Evolutionary conservation across 1,139 yeast genomes (phyloP), one percentile per base, ranked within the genome.

Genomic region (Meyerozyma sp.): DNA sequence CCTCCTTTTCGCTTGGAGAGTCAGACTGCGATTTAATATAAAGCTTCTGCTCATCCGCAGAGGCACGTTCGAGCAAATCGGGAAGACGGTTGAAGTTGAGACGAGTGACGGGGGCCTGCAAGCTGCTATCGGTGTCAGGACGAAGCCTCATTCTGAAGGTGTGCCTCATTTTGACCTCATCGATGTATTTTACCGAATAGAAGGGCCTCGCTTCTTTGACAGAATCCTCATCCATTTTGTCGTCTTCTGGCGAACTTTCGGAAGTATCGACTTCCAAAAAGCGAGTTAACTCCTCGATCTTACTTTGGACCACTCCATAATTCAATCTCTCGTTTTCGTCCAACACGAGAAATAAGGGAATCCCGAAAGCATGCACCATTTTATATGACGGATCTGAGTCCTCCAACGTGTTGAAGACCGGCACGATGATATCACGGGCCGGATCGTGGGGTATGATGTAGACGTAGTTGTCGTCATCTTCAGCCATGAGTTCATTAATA

Each of bases 291-390:
- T 65, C 62, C 45, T 81, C 81, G 34, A 88, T 54, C 54, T 84
- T 84, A 16, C 62, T 59, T 49, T 84, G 64, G 25, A 89, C 79
- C 1, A 60, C 55, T 2, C 82, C 83, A 56, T 77, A 81, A 40
- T 72, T 64, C 20, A 47, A 48, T 10, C 78, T 71, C 5, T 67
- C 71, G 83, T 10, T 67, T 27, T 65, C 68, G 5, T 74, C 63
- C 23, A 87, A 57, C 0, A 81, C 74, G 34, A 89, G 69, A 55
- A 89, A 84, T 53, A 88, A 79, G 2, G 98, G 97, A 3, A 84
- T 62, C 1, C 90, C 94, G 64, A 87, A 85, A 3, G 64, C 52
- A 44, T 65, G 66, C 3, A 56, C 58, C 25, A 68, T 50, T 23
- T 65, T 63, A 49, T 72, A 71, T 2, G 74, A 66, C 44, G 49